Base-by-base conservation (phyloP, 2,329 filamentous ascomycete genomes). In the Fusarium cicatricum region DNA sequence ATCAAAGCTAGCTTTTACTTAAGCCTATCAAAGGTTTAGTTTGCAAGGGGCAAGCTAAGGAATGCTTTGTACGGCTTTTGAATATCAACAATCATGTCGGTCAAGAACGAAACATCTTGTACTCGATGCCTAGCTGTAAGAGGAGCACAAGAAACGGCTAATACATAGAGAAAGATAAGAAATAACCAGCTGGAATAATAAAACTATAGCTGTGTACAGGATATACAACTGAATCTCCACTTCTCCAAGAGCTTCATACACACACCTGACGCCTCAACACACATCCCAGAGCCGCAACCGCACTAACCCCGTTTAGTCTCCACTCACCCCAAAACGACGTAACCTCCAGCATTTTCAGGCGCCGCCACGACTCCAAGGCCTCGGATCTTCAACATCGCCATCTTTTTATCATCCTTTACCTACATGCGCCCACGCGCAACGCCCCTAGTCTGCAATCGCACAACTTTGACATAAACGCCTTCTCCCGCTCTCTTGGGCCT, bases 281-380 rank as follows among this genome's bases (percentile, higher is more conserved):
- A 14, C 16, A 21, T 21, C 5, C 16, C 4, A 36, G 37, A 39
- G 37, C 37, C 19, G 19, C 37, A 39, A n/a, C 14, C 19, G 37
- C 37, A 39, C 37, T 39, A 39, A 39, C n/a, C 21, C 37, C n/a
- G 15, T 39, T 39, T 11, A 3, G 37, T 39, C 37, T 15, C 19
- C 14, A 15, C 11, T 6, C 21, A 12, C 19, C 21, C 23, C 37
- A 11, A 39, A 39, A 39, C 19, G 37, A 31, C 40, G 40, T 43
- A 39, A 26, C 19, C 37, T 39, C 14, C 2, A 26, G 14, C 21
- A 26, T 26, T 26, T 43, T 19, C 40, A 19, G 6, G 29, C 29
- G 40, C 29, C 40, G 15, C 40, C 40, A 31, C 40, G 40, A 43
- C 40, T 43, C 40, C 40, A 33, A 43, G 26, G 23, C 21, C 11